A percentile compares a stretch with the other conserved stretches of the same genome.
Evolutionary conservation across 148 eudicot genomes (phyloP).

Genomic region (Tetragonia tetragonoides): DNA sequence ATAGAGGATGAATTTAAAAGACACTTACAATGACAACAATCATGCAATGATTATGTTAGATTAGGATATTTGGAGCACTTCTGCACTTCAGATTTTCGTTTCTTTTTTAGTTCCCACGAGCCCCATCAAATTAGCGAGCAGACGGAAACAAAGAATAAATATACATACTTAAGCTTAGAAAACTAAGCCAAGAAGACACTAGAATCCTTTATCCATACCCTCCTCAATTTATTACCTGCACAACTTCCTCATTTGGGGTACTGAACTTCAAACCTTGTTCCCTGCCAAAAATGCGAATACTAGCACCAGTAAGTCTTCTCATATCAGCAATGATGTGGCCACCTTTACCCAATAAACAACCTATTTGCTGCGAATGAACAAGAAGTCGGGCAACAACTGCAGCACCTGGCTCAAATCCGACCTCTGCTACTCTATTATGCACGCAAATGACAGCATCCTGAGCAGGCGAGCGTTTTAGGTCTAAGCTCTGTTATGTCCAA

Average conservation of each 20-base stretch:
- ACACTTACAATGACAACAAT: neutral
- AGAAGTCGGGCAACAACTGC: constrained; percentile 56
- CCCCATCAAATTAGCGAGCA: neutral
- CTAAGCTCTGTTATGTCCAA: constrained; percentile 35
- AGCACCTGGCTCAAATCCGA: constrained; percentile 58
- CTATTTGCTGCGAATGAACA: constrained; percentile 57
- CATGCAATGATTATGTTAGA: neutral
- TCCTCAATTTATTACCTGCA: constrained; percentile 43
- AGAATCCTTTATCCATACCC: neutral
- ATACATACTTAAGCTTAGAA: neutral
- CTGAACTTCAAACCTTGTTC: constrained; percentile 41
- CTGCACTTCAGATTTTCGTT: no score
- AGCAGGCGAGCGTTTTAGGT: constrained; percentile 52
- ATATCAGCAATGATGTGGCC: constrained; percentile 51
- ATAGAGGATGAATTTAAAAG: neutral
- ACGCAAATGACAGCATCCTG: constrained; percentile 68
- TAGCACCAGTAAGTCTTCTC: constrained; percentile 60
- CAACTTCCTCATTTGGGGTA: constrained; percentile 43
- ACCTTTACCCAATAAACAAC: constrained; percentile 62
- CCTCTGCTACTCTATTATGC: constrained; percentile 49
- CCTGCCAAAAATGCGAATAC: constrained; percentile 50
- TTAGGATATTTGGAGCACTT: neutral
- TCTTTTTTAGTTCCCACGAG: neutral
- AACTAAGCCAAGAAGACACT: neutral
- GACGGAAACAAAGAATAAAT: neutral